Evolutionary conservation across 1,284 basidiomycete species (phyloP), one percentile per base, ranked within the genome.

Genomic region (Gymnopus androsaceus): DNA sequence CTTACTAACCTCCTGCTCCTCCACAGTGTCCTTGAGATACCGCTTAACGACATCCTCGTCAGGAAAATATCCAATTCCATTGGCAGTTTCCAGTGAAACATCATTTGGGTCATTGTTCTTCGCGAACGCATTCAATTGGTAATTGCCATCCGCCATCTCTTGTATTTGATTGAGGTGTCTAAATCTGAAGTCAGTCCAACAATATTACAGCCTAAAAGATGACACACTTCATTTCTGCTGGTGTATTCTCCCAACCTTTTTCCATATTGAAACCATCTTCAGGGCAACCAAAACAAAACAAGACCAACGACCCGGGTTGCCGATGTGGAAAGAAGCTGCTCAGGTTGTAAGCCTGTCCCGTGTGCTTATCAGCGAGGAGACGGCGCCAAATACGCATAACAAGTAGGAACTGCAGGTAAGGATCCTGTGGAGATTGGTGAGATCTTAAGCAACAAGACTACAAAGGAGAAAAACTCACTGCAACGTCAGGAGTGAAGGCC

Each of bases 271-370:
- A 49, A 27, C 56, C 42, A 3, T 55, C 56, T 46, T 69, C 63
- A 2, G 62, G 65, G 36, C 61, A 63, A 1, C 41, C 44, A 0
- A 48, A 50, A 47, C 67, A 70, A 19, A 49, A 37, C 7, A 68
- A 53, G 15, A 64, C 48, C 0, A 68, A 33, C 27, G 59, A 62
- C 0, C 61, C 63, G 0, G 52, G 31, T 12, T n/a, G 55, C 0
- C 60, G 60, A 42, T 64, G 44, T 0, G 48, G 55, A n/a, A 70
- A 51, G 11, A 65, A 8, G 0, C 8, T 9, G 28, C 68, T 64
- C n/a, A 72, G 67, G 1, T 59, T 59, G 41, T 69, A 66, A 8
- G 46, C 56, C 19, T 69, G 67, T 17, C 70, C 70, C 25, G 57
- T 52, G 1, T 64, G 61, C 37, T 63, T 64, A 3, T 31, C 47